phyloP scores from a whole-genome alignment of 805 yeast genomes.

The Metschnikowia bowlesiae region DNA sequence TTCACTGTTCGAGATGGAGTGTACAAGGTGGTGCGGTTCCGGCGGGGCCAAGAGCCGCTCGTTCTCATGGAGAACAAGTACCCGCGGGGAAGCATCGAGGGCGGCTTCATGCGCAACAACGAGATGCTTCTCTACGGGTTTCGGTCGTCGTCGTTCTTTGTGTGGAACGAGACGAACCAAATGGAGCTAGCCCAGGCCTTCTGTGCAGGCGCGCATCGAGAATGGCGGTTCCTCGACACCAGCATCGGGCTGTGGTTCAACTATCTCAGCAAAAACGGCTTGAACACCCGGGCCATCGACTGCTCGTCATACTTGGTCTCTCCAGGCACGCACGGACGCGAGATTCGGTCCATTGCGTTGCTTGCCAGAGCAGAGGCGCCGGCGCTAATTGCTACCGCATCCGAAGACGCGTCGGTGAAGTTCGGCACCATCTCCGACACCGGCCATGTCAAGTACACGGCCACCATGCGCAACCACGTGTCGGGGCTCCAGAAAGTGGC shows the following conservation, averaged over 20 bases:
- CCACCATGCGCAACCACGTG: constrained; percentile 76
- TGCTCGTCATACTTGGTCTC: constrained; percentile 27
- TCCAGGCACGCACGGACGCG: constrained; percentile 87
- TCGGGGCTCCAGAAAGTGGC: constrained; percentile 81
- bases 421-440: constrained; percentile 39
- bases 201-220: constrained; percentile 92
- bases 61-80: constrained; percentile 56
- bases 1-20: constrained; percentile 66
- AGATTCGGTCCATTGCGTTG: constrained; percentile 71
- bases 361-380: constrained; percentile 29
- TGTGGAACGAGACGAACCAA: constrained; percentile 79
- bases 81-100: constrained; percentile 78
- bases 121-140: constrained; percentile 74
- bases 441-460: constrained; percentile 45
- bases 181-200: constrained; percentile 61
- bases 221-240: constrained; percentile 54
- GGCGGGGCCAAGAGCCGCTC: constrained; percentile 5
- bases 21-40: constrained; percentile 40
- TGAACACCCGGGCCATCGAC: constrained; percentile 33
- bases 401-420: constrained; percentile 82
- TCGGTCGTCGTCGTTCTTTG: constrained; percentile 68
- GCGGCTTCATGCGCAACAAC: constrained; percentile 44
- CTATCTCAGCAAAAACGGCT: constrained; percentile 52
- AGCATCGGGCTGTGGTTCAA: constrained; percentile 36
- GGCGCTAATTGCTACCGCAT: constrained; percentile 62